Conservation (phyloP, 78 protist genomes). For the Speleostelium caveatum region DNA sequence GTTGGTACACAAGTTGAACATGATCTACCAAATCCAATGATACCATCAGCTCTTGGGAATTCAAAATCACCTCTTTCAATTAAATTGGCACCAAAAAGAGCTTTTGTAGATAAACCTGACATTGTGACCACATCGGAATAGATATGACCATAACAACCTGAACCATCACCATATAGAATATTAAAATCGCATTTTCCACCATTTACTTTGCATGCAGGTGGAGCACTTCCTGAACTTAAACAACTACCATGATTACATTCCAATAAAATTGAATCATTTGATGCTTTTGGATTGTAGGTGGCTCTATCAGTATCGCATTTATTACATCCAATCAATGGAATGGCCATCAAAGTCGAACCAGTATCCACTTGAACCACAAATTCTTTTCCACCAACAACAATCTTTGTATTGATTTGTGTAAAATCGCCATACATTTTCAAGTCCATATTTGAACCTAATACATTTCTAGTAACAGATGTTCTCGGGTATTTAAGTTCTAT, state of each 20-base stretch:
- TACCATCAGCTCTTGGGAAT: conserved; percentile 81
- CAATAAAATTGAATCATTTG: background rate
- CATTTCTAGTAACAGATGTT: too few relatives aligned
- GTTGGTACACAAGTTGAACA: conserved; percentile 50
- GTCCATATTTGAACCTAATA: background rate
- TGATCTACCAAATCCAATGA: conserved; percentile 68
- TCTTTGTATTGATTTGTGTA: conserved; percentile 36
- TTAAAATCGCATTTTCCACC: conserved; percentile 30
- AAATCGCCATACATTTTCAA: conserved; percentile 23
- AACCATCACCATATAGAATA: conserved; percentile 71
- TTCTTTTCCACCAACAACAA: conserved; percentile 9
- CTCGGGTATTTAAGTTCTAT: too few relatives aligned
- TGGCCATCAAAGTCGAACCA: conserved; percentile 55
- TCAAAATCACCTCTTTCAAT: conserved; percentile 50
- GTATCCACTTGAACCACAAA: conserved; percentile 58
- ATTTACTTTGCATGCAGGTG: conserved; percentile 44
- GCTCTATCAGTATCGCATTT: conserved; percentile 7
- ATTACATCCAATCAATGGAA: conserved; percentile 49
- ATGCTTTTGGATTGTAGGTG: conserved; percentile 26
- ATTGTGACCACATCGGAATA: conserved; percentile 28
- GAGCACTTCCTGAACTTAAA: conserved; percentile 52
- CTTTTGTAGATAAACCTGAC: conserved; percentile 17
- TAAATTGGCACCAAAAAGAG: conserved; percentile 56
- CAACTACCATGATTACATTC: conserved; percentile 1
- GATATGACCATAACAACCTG: conserved; percentile 31